These are phyloP conservation scores for Daldinia sp. DNA, from an alignment of 2,329 filamentous ascomycete genomes.

Conservation along the genomic window DNA sequence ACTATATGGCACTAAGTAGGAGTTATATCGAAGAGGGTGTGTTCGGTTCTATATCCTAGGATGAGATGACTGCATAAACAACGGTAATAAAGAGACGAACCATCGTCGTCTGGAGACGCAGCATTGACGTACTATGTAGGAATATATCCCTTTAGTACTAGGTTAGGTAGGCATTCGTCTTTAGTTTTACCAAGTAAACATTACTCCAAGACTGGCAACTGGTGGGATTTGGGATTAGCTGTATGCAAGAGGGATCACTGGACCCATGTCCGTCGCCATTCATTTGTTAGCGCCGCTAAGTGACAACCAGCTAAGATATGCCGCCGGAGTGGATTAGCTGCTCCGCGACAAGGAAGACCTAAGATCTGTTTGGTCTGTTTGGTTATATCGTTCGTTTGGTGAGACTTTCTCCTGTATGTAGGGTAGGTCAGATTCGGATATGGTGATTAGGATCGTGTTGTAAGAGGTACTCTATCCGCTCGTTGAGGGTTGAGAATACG, in stretches of 20 bases:
- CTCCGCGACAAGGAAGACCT: constrained; percentile 36
- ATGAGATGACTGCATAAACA: constrained; percentile 43
- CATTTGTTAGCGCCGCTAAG: constrained; percentile 37
- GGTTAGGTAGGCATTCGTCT: constrained; percentile 20
- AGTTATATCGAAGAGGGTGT: constrained; percentile 24
- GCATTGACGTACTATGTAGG: constrained; percentile 39
- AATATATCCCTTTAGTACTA: constrained; percentile 16
- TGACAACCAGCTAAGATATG: constrained; percentile 35
- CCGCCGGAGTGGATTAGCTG: constrained; percentile 34
- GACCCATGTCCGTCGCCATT: constrained; percentile 36
- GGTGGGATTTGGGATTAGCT: constrained; percentile 36
- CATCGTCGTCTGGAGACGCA: constrained; percentile 36
- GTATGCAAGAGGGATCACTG: constrained; percentile 40
- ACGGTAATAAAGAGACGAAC: constrained; percentile 42
- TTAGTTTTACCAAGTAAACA: constrained; percentile 39
- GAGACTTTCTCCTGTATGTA: constrained; percentile 16
- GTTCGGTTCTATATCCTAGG: constrained; percentile 40
- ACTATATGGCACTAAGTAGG: constrained; percentile 14
- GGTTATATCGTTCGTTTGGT: constrained; percentile 19
- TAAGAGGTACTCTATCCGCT: constrained; percentile 12
- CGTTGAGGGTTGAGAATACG: neutral
- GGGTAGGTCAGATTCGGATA: constrained; percentile 14
- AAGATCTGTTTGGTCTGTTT: constrained; percentile 26
- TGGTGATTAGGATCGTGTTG: constrained; percentile 21
- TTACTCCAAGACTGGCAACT: constrained; percentile 14